Evolutionary conservation across 202 grass and related monocot species (phyloP).

Genomic region (Tripidium arundinaceum): DNA sequence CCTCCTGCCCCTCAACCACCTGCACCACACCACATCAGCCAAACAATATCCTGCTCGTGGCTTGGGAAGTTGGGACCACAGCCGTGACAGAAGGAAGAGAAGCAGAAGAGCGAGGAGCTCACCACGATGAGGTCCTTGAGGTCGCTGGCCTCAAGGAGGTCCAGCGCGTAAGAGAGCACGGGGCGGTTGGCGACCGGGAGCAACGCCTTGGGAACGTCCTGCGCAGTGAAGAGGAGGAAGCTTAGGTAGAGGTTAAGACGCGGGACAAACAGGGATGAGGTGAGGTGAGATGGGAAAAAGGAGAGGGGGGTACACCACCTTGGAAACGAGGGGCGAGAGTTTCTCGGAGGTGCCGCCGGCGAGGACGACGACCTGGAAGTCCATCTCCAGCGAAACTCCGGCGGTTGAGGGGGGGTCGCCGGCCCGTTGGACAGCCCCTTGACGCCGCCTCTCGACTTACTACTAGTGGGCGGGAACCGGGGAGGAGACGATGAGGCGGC

Average conservation of each 20-base stretch:
- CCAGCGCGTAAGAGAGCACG: slow-evolving; percentile 78
- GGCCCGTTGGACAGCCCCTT: neutral
- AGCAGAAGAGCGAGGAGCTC: slow-evolving; percentile 22
- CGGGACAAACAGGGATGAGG: neutral
- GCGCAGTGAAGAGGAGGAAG: slow-evolving; percentile 1
- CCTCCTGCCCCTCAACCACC: slow-evolving; percentile 90
- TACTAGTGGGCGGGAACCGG: neutral
- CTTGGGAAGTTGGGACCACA: neutral
- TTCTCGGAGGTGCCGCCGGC: slow-evolving; percentile 80
- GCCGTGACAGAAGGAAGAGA: neutral
- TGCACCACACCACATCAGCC: slow-evolving; percentile 33
- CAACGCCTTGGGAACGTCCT: slow-evolving; percentile 88
- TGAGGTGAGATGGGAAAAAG: neutral
- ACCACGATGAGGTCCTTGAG: slow-evolving; percentile 93
- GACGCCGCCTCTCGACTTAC: neutral
- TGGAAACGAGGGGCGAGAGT: slow-evolving; percentile 80
- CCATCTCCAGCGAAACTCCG: slow-evolving; percentile 43
- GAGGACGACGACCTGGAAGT: slow-evolving; percentile 95
- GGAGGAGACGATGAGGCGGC: neutral
- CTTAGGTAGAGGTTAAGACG: neutral
- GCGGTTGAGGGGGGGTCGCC: neutral
- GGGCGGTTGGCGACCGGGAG: slow-evolving; percentile 93
- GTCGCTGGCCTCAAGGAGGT: slow-evolving; percentile 87
- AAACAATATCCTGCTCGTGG: neutral
- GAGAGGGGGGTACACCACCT: slow-evolving; percentile 27